phyloP scores from a whole-genome alignment of 179 eudicot species.

The Silene vulgaris region DNA sequence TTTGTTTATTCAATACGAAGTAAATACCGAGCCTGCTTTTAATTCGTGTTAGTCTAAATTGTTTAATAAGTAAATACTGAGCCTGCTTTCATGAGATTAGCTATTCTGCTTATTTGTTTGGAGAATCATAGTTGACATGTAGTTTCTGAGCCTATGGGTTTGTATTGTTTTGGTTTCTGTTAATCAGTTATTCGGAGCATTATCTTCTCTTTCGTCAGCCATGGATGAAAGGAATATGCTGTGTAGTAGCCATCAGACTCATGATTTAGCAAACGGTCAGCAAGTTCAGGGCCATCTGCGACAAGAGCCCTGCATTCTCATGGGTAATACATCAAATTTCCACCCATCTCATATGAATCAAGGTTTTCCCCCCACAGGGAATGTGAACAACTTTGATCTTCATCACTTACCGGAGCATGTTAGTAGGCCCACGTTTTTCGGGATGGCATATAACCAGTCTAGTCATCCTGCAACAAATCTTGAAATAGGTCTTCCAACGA shows the following conservation, averaged over 20 bases:
- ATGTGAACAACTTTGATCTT: conserved; percentile 36
- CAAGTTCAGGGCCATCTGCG: conserved; percentile 45
- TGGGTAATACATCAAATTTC: conserved; percentile 42
- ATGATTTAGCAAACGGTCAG: conserved; percentile 49
- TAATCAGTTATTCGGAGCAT: conserved; percentile 21
- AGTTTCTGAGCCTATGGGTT: neutral
- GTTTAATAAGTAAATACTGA: neutral
- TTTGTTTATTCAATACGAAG: neutral
- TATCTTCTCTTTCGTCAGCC: conserved; percentile 16
- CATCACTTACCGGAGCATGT: conserved; percentile 44
- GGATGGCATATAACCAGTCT: conserved; percentile 48
- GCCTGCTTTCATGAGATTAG: neutral
- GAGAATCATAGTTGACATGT: neutral
- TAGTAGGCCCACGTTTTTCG: conserved; percentile 51
- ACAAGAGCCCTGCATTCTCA: conserved; percentile 55
- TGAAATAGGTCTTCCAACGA: conserved; percentile 41
- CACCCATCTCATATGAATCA: conserved; percentile 43
- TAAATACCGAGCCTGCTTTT: neutral
- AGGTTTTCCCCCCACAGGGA: conserved; percentile 46
- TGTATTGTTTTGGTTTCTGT: neutral
- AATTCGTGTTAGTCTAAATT: neutral
- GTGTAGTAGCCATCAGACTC: conserved; percentile 41
- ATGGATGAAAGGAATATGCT: conserved; percentile 56
- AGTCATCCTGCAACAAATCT: conserved; percentile 52
- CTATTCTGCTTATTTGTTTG: neutral